phyloP scores from a whole-genome alignment of 805 yeast species.

The Yarrowia hollandica region DNA sequence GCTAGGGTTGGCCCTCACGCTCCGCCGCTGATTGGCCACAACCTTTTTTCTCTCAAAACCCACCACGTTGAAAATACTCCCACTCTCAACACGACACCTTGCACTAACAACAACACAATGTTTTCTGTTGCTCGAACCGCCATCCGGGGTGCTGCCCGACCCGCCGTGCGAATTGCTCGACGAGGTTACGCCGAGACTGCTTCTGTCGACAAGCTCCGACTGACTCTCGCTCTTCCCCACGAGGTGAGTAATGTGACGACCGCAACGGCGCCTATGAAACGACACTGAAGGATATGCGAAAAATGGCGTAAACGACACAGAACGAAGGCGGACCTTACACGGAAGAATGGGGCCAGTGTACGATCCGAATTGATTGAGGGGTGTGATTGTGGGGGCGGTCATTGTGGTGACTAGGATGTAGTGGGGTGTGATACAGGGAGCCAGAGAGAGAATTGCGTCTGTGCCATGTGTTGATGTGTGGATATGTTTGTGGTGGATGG shows the following conservation, averaged over 20 bases:
- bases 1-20: neutral
- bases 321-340: neutral
- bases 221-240: constrained; percentile 90
- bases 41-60: constrained; percentile 26
- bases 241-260: constrained; percentile 47
- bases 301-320: constrained; percentile 34
- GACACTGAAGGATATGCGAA: constrained; percentile 19
- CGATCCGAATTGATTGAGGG: neutral
- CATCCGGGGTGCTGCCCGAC: constrained; percentile 31
- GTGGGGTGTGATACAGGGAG: too few relatives aligned
- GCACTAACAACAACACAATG: constrained; percentile 28
- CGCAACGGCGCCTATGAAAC: too few relatives aligned
- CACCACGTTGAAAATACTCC: constrained; percentile 25
- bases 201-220: constrained; percentile 69
- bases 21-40: constrained; percentile 22
- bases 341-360: neutral
- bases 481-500: too few relatives aligned
- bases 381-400: neutral
- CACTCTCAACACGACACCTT: constrained; percentile 28
- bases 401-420: too few relatives aligned
- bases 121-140: constrained; percentile 30
- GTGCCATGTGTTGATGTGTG: too few relatives aligned
- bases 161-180: constrained; percentile 40
- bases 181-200: constrained; percentile 89
- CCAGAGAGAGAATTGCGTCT: too few relatives aligned